Evolutionary conservation across 768 basidiomycete genomes (phyloP).

Genomic region (Crassisporium funariophilum): DNA sequence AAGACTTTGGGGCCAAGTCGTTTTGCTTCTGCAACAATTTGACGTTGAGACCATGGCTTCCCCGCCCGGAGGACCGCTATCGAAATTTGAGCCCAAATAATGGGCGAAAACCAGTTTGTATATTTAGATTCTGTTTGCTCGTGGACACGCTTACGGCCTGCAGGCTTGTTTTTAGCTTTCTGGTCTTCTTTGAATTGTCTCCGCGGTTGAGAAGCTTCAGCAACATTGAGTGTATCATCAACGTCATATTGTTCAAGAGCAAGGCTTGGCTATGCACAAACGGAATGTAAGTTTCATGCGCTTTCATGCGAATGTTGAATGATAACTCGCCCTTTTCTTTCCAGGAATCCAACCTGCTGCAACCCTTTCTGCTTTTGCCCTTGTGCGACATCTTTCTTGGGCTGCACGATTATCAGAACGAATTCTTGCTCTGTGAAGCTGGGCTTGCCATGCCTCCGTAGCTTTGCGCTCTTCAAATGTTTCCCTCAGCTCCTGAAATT

Average conservation of each 20-base stretch:
- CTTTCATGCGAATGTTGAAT: too few species aligned
- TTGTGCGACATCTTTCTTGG: too few species aligned
- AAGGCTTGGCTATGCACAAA: not conserved
- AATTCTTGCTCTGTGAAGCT: too few species aligned
- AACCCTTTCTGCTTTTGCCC: too few species aligned
- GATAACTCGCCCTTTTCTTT: too few species aligned
- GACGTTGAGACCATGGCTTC: conserved; percentile 4
- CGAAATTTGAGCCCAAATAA: conserved; percentile 8
- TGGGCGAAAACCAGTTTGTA: conserved; percentile 11
- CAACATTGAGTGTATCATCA: not conserved
- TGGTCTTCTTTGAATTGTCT: conserved; percentile 8
- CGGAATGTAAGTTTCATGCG: not conserved
- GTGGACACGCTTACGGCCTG: not conserved
- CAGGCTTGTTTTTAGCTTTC: not conserved
- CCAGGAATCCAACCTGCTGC: too few species aligned
- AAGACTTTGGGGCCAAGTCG: conserved; percentile 4
- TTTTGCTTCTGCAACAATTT: conserved; percentile 3
- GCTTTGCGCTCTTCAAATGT: too few species aligned
- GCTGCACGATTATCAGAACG: too few species aligned
- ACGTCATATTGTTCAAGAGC: not conserved
- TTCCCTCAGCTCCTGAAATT: too few species aligned
- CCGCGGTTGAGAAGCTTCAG: conserved; percentile 5
- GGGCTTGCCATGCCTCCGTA: too few species aligned
- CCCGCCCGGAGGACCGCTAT: conserved; percentile 3
- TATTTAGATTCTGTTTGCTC: not conserved